Evolutionary conservation across 2,329 filamentous ascomycete genomes (phyloP), one percentile per base, ranked within the genome.

Genomic region (Cladosporium sp.): DNA sequence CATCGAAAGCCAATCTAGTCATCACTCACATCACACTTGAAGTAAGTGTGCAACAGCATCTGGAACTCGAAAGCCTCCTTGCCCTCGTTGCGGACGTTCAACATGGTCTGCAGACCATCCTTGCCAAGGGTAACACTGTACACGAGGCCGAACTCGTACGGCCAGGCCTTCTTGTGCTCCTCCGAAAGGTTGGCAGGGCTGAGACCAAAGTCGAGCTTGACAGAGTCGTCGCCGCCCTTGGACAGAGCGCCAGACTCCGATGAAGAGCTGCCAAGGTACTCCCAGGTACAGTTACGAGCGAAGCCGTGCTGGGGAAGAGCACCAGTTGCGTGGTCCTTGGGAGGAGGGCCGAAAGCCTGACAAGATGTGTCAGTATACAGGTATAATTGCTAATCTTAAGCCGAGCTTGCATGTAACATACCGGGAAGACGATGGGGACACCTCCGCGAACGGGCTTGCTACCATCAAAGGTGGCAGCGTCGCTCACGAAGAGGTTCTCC

Each of bases 191-290:
- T 90, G 61, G 86, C 84, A 32, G 88, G 86, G 61, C 90, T 92
- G 41, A 99, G 88, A 32, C 94, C 95, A 78, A 99, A 98, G 82
- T 99, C 95, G 68, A 99, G 89, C 85, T 96, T 97, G 71, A 98
- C 89, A 59, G 88, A 89, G 74, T 88, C 83, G 75, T 91, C 85
- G 68, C 81, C 82, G 55, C 74, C 75, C 41, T 47, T 75, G 79
- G 79, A 67, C 68, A 78, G 66, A 71, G 80, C 75, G 66, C 75
- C 75, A 10, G 79, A 80, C 77, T 93, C 90, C 6, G 86, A 87
- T n/a, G 86, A 89, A 7, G 90, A 92, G 81, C 94, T 96, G 75
- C 93, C 93, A 61, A 99, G 85, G 78, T 95, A 97, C 79, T 98
- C 93, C 95, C 95, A 99, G 69, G 87, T 87, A 55, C 90, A 91